Percentiles rank a stretch among this genome's conserved stretches.
These are phyloP conservation scores for Komagataella pastoris DNA, from an alignment of 805 yeast species.

Conservation along the genomic window DNA sequence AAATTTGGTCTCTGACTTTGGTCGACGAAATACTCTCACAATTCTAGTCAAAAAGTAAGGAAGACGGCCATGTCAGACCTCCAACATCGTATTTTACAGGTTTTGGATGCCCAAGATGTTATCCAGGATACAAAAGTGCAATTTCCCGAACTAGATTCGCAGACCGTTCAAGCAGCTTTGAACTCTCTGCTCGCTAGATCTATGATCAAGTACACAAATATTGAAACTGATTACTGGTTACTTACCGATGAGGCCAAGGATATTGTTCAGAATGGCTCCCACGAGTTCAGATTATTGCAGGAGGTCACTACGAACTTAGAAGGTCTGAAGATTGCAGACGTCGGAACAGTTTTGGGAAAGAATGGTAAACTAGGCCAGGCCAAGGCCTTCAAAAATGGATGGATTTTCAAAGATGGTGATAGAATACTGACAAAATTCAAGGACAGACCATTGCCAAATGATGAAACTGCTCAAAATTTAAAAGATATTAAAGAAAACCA, in stretches of 20 bases:
- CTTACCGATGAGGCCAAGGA: conserved; percentile 76
- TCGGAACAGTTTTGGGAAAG: conserved; percentile 57
- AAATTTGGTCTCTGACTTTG: not conserved
- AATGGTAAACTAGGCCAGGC: conserved; percentile 92
- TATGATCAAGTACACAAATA: conserved; percentile 61
- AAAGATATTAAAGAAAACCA: conserved; percentile 33
- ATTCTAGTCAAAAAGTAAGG: not conserved
- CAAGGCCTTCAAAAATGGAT: conserved; percentile 92
- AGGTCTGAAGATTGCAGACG: conserved; percentile 73
- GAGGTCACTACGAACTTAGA: conserved; percentile 66
- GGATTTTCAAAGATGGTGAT: conserved; percentile 87
- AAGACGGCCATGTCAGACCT: conserved; percentile 46
- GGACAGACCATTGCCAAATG: conserved; percentile 37
- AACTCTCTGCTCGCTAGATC: conserved; percentile 75
- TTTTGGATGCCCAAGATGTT: conserved; percentile 46
- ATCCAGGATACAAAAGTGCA: conserved; percentile 57
- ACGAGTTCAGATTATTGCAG: conserved; percentile 68
- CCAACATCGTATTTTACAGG: conserved; percentile 49
- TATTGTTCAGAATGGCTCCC: conserved; percentile 72
- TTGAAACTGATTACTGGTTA: conserved; percentile 65
- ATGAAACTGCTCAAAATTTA: conserved; percentile 54
- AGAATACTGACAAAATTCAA: conserved; percentile 51
- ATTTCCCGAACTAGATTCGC: conserved; percentile 55
- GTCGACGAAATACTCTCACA: not conserved
- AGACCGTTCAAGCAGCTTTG: conserved; percentile 66